Base-by-base conservation (phyloP, 345 rosid species). In the Theobroma cacao region DNA sequence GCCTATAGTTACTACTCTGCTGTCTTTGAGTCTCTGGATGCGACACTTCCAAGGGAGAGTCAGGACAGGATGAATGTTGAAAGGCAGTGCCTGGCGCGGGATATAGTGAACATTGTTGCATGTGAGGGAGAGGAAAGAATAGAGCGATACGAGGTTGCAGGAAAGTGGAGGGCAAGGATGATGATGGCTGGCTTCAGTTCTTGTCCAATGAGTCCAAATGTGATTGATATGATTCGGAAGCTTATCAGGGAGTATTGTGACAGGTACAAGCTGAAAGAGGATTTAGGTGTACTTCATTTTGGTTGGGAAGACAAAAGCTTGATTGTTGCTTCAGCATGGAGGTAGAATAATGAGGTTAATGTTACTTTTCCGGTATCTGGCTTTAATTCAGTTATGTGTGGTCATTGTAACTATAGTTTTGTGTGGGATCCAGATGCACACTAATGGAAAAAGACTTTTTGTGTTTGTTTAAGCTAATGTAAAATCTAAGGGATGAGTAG, bases 161-260 rank as follows among this genome's bases (percentile, higher is more conserved):
- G 97, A 63, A 94, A 94, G 82, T 96, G 99, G 99, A 87, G 97
- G 71, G 95, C 97, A 4, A 91, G 99, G 84, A 92, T 96, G 97
- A 87, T 11, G 81, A 96, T 93, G 99, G 98, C 99, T 0, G 98
- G 98, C 34, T 94, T 96, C 82, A 83, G 65, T 40, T 77, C 97
- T n/a, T 83, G 85, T 70, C 85, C 92, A 12, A 87, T 95, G 91
- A 86, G 94, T 78, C 55, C 82, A 30, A 76, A 76, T 50, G 92
- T 96, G 61, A 85, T 68, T 0, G 89, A 80, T 74, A 87, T 47
- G 75, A 86, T 94, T 31, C 85, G 70, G 72, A 88, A 83, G 17
- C 86, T 91, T 59, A 87, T 87, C 60, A 86, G 82, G 82, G 83
- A 82, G 78, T 94, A 96, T 74, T 90, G 92, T 79, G 85, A 87